Conservation (phyloP, 257 asterid genomes). For the Orobanche coerulescens region DNA sequence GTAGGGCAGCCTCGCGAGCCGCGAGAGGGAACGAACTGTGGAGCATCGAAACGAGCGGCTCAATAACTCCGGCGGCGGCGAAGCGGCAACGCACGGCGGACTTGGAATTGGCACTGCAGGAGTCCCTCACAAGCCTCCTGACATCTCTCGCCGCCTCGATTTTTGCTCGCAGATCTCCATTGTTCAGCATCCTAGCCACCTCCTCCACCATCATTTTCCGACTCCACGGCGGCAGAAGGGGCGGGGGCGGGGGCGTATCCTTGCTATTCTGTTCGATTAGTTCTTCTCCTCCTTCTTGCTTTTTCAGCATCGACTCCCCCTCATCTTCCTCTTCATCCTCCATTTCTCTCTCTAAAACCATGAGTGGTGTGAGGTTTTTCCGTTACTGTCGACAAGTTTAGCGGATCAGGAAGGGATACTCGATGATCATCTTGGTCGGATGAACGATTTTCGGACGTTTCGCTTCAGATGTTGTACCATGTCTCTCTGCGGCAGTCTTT, state of each 20-base stretch:
- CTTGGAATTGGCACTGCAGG: slow-evolving; percentile 52
- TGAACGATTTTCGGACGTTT: slow-evolving; percentile 12
- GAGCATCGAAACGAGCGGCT: slow-evolving; percentile 79
- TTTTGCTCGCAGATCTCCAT: slow-evolving; percentile 48
- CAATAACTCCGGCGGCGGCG: slow-evolving; percentile 78
- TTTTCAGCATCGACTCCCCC: slow-evolving; percentile 37
- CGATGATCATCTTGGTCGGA: slow-evolving; percentile 9
- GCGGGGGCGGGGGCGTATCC: slow-evolving; percentile 19
- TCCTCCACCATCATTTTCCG: slow-evolving; percentile 43
- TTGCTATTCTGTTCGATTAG: slow-evolving; percentile 9
- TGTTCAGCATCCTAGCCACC: slow-evolving; percentile 50
- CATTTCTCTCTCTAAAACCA: slow-evolving; percentile 33
- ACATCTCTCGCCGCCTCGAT: slow-evolving; percentile 82
- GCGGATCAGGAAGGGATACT: slow-evolving; percentile 14
- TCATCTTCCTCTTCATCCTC: slow-evolving; percentile 38
- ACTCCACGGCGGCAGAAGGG: slow-evolving; percentile 25
- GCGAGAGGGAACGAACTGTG: slow-evolving; percentile 36
- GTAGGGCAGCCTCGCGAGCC: slow-evolving; percentile 78
- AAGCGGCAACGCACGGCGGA: slow-evolving; percentile 57
- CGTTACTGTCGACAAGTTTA: slow-evolving; percentile 10
- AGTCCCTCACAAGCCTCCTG: slow-evolving; percentile 60
- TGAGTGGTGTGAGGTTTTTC: slow-evolving; percentile 16
- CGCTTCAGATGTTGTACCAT: slow-evolving; percentile 29
- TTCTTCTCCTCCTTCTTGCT: slow-evolving; percentile 20
- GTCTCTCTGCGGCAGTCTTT: slow-evolving; percentile 15